Conservation (phyloP, 1,284 basidiomycete species). For the Gomphus sp. region DNA sequence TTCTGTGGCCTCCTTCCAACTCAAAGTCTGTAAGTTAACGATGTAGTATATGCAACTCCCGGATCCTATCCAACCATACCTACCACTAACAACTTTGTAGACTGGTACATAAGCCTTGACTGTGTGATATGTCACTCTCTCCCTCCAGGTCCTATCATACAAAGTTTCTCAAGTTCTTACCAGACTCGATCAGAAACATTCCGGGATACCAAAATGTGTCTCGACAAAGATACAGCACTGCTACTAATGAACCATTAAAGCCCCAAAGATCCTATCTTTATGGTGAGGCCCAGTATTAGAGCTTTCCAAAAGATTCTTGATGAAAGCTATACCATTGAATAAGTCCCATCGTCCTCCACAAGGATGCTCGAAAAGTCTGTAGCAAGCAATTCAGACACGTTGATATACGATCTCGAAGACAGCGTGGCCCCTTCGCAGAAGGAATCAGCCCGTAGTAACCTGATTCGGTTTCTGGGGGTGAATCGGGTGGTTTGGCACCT, state of each 20-base stretch:
- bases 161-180: background rate
- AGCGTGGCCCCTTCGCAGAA: slow-evolving; percentile 66
- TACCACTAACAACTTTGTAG: no score
- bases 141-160: background rate
- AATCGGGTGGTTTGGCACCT: slow-evolving; percentile 14
- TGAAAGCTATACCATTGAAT: background rate
- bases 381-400: slow-evolving; percentile 51
- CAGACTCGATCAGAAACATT: background rate
- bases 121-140: background rate
- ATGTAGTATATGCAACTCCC: no score
- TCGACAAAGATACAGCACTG: slow-evolving; percentile 1
- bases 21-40: no score
- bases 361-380: slow-evolving; percentile 77
- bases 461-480: slow-evolving; percentile 53
- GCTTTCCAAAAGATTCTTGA: background rate
- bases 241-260: background rate
- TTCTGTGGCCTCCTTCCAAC: no score
- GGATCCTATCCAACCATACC: no score
- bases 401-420: slow-evolving; percentile 86
- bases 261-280: slow-evolving; percentile 8
- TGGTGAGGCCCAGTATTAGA: background rate
- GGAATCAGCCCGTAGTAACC: slow-evolving; percentile 44
- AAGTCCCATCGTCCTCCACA: slow-evolving; percentile 70
- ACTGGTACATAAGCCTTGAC: background rate
- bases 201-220: background rate